Evolutionary conservation across 495 filamentous ascomycete genomes (phyloP).

Genomic region (Trichoderma parareesei): DNA sequence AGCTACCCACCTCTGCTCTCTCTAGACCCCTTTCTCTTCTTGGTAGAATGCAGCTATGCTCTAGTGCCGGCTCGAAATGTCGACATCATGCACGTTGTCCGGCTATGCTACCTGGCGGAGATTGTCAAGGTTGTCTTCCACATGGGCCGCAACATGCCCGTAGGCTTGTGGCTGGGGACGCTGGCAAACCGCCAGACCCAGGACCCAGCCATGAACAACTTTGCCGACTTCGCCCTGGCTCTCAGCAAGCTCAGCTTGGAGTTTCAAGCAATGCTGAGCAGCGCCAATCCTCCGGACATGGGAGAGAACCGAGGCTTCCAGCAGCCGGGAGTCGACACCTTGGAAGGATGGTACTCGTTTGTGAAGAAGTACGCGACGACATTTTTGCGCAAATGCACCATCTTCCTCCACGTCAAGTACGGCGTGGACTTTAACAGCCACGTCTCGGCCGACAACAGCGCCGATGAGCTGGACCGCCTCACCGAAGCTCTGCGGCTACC

Average conservation of each 20-base stretch:
- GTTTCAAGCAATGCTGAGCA: conserved; percentile 13
- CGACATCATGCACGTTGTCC: conserved; percentile 74
- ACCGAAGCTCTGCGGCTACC: conserved; percentile 67
- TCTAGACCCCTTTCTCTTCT: conserved; percentile 78
- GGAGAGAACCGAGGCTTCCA: conserved; percentile 33
- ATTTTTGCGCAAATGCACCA: conserved; percentile 77
- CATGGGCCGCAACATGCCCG: conserved; percentile 38
- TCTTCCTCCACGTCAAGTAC: conserved; percentile 80
- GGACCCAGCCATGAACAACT: conserved; percentile 32
- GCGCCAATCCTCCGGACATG: neutral
- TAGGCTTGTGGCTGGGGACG: conserved; percentile 29
- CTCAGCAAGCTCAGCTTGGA: conserved; percentile 27
- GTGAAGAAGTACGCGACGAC: conserved; percentile 75
- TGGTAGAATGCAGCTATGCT: conserved; percentile 69
- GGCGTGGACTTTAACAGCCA: conserved; percentile 81
- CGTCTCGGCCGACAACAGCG: conserved; percentile 53
- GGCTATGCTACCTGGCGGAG: conserved; percentile 87
- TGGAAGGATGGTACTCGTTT: conserved; percentile 35
- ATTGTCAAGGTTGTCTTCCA: conserved; percentile 66
- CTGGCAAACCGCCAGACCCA: conserved; percentile 25
- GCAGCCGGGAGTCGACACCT: conserved; percentile 33
- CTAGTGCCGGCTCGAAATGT: conserved; percentile 40
- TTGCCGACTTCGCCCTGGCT: conserved; percentile 34
- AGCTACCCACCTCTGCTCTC: conserved; percentile 59
- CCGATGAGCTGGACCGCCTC: conserved; percentile 75